Base-by-base conservation (phyloP, 352 stramenopile species). In the Phytophthora lateralis region DNA sequence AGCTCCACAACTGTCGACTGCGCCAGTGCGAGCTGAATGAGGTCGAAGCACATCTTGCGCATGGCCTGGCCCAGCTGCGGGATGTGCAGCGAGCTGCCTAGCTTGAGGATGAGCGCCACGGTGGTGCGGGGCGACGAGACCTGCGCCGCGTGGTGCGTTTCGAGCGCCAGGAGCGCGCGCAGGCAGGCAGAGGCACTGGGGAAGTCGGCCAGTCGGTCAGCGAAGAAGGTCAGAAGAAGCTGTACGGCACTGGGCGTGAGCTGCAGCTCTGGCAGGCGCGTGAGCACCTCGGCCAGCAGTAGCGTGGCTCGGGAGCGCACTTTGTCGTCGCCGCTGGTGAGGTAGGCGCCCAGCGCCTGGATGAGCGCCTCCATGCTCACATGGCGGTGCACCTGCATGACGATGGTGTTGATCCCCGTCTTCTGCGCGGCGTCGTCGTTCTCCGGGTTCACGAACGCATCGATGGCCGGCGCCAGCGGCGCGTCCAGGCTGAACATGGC, bases 241-340 rank as follows among this genome's bases (percentile, higher is more conserved):
- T 90, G 64, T 20, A 95, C 85, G 24, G 89, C 85, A 32, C 75
- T 86, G 30, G 66, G 60, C 9, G 77, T 69, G 17, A 97, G 83
- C 47, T 80, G 86, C 34, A 97, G 76, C 67, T 93, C 86, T 15
- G 90, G 90, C 11, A 97, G 84, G 8, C 89, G 90, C 62, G 85
- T 79, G 53, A 97, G 83, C 68, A 97, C 83, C 60, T 97, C 89
- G 12, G 88, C 88, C 12, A 96, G 75, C 62, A 97, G 66, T 41
- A 96, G 75, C 38, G 86, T 96, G 35, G 86, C 83, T 30, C 88
- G 80, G 24, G 83, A 74, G 44, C 90, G 86, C 26, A 87, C 76
- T 52, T 93, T 93, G 80, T 94, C 85, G 66, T 96, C 82, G 0
- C 63, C 65, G 66, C 53, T 88, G 37, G 87, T 96, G 41, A 96